These are phyloP conservation scores for Xylaria nigripes DNA, from an alignment of 495 filamentous ascomycete genomes.

Conservation along the genomic window DNA sequence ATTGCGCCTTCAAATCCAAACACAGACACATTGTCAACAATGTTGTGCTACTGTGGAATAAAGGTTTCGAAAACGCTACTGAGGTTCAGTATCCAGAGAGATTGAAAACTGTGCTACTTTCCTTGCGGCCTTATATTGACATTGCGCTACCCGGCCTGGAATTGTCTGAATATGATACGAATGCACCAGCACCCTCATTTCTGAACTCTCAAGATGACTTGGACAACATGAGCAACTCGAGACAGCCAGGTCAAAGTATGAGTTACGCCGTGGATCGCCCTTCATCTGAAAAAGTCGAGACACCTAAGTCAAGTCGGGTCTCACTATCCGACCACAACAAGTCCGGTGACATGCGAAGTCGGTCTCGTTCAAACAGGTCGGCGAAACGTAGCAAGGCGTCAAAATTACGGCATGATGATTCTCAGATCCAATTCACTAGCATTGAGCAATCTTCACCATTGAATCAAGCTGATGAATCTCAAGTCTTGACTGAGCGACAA, in stretches of 20 bases:
- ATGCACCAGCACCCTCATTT: slow-evolving; percentile 31
- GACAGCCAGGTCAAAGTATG: background rate
- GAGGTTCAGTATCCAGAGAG: slow-evolving; percentile 36
- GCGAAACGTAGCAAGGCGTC: slow-evolving; percentile 21
- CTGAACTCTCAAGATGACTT: slow-evolving; percentile 46
- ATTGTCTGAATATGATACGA: slow-evolving; percentile 20
- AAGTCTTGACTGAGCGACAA: slow-evolving; percentile 65
- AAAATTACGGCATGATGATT: slow-evolving; percentile 62
- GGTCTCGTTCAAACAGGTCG: slow-evolving; percentile 2
- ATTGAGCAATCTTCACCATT: slow-evolving; percentile 50
- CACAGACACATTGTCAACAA: slow-evolving; percentile 36
- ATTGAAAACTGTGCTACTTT: slow-evolving; percentile 32
- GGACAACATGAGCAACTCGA: slow-evolving; percentile 16
- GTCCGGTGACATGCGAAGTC: slow-evolving; percentile 3
- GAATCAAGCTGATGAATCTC: slow-evolving; percentile 42
- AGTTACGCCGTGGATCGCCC: slow-evolving; percentile 14
- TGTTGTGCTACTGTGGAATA: slow-evolving; percentile 37
- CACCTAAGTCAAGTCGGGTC: slow-evolving; percentile 3
- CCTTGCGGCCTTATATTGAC: slow-evolving; percentile 33
- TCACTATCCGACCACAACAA: slow-evolving; percentile 18
- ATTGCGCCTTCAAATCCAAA: slow-evolving; percentile 35
- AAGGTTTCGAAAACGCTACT: slow-evolving; percentile 28
- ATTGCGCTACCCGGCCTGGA: slow-evolving; percentile 35
- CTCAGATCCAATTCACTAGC: slow-evolving; percentile 65
- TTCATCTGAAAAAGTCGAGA: slow-evolving; percentile 7